Percentiles rank a stretch among this genome's conserved stretches.
These are phyloP conservation scores for Coccomyxa sp. DNA, from an alignment of 139 green algal genomes.

Conservation along the genomic window DNA sequence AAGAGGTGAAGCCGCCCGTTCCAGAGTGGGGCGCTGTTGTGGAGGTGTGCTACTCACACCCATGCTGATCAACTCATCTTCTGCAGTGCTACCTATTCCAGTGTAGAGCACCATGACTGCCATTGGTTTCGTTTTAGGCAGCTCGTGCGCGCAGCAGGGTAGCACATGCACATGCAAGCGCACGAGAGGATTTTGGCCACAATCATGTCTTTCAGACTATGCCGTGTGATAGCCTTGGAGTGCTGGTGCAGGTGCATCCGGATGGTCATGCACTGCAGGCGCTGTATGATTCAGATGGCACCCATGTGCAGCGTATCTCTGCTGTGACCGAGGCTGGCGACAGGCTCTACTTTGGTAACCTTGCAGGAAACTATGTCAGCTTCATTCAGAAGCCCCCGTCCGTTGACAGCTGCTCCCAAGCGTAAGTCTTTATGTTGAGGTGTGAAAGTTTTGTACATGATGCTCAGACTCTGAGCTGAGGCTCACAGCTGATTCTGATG, in stretches of 20 bases:
- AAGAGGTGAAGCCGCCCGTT: constrained; percentile 15
- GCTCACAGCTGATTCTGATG: too few species aligned
- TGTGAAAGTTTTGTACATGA: too few species aligned
- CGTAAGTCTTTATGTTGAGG: too few species aligned
- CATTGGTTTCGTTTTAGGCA: neutral
- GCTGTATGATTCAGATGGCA: constrained; percentile 37
- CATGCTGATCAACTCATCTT: neutral
- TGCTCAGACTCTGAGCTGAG: too few species aligned
- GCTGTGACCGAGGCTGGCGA: constrained; percentile 27
- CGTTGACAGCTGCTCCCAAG: too few species aligned
- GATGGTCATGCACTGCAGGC: constrained; percentile 25
- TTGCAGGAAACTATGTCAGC: constrained; percentile 36
- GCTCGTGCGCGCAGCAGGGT: neutral
- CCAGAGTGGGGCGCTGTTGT: constrained; percentile 35
- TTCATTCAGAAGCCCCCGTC: neutral
- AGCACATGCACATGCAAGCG: neutral
- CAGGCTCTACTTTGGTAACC: constrained; percentile 46
- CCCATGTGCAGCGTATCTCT: constrained; percentile 25
- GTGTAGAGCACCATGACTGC: neutral
- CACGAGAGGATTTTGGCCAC: neutral
- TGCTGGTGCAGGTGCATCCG: constrained; percentile 17
- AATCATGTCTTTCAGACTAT: neutral
- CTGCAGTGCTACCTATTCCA: neutral
- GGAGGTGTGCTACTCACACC: constrained; percentile 15
- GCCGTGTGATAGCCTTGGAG: neutral